Conservation (phyloP, 78 protist genomes). For the Pigoraptor vietnamica region DNA sequence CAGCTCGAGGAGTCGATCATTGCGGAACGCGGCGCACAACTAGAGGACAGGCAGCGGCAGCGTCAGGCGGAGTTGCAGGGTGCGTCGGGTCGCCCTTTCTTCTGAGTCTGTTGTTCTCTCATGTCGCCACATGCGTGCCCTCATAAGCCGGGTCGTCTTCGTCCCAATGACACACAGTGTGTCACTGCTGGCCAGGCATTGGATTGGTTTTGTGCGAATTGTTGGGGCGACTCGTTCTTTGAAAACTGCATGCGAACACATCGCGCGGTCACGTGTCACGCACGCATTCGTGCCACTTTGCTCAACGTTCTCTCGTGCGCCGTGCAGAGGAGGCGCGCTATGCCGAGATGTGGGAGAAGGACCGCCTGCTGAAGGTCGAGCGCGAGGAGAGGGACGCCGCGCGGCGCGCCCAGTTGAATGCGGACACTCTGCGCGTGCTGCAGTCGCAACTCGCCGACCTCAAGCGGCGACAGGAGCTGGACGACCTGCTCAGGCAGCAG, state of each 20-base stretch:
- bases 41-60: background rate
- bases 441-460: background rate
- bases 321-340: background rate
- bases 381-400: background rate
- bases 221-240: no score
- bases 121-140: background rate
- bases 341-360: background rate
- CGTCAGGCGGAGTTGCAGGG: background rate
- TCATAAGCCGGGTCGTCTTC: no score
- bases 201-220: no score
- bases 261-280: no score
- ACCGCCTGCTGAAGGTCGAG: background rate
- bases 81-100: background rate
- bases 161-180: no score
- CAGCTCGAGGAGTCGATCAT: background rate
- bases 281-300: background rate
- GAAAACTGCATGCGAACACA: no score
- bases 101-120: no score
- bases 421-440: background rate
- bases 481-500: background rate
- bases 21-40: background rate
- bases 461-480: background rate
- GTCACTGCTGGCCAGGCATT: no score
- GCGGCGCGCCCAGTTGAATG: background rate
- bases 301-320: no score